These are phyloP conservation scores for Dothideomycetidae sp. DNA, from an alignment of 2,329 filamentous ascomycete genomes.

Conservation along the genomic window DNA sequence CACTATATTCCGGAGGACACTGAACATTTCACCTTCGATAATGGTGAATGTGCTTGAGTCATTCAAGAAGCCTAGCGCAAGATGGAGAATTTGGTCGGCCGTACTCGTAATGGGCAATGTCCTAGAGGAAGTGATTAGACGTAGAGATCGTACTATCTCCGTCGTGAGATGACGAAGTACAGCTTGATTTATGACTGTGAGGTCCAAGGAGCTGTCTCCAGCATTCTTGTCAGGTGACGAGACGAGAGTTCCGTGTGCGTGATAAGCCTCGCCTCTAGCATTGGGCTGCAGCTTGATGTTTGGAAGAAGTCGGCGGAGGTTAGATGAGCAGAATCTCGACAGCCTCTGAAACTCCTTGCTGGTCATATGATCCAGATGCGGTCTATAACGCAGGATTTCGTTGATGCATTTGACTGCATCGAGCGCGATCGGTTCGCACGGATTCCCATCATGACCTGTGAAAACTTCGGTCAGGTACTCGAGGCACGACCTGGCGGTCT, in stretches of 20 bases:
- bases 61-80: slow-evolving; percentile 45
- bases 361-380: slow-evolving; percentile 68
- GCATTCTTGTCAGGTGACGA: background rate
- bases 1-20: slow-evolving; percentile 58
- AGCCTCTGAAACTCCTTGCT: slow-evolving; percentile 53
- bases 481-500: slow-evolving; percentile 64
- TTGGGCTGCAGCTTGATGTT: background rate
- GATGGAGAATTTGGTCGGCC: slow-evolving; percentile 41
- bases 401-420: slow-evolving; percentile 68
- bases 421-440: slow-evolving; percentile 54
- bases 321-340: slow-evolving; percentile 48
- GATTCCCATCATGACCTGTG: slow-evolving; percentile 44
- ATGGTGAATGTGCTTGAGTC: slow-evolving; percentile 38
- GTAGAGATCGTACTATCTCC: slow-evolving; percentile 19
- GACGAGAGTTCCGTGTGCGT: background rate
- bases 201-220: background rate
- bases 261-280: background rate
- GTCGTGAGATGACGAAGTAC: slow-evolving; percentile 18
- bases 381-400: slow-evolving; percentile 53
- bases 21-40: slow-evolving; percentile 59
- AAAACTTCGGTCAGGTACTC: slow-evolving; percentile 70
- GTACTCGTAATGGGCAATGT: slow-evolving; percentile 29
- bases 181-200: background rate
- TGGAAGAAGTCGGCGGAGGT: slow-evolving; percentile 20
- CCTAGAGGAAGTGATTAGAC: slow-evolving; percentile 18